These are phyloP conservation scores for Ceratobasidium sp. DNA, from an alignment of 1,284 basidiomycete species.

Conservation along the genomic window DNA sequence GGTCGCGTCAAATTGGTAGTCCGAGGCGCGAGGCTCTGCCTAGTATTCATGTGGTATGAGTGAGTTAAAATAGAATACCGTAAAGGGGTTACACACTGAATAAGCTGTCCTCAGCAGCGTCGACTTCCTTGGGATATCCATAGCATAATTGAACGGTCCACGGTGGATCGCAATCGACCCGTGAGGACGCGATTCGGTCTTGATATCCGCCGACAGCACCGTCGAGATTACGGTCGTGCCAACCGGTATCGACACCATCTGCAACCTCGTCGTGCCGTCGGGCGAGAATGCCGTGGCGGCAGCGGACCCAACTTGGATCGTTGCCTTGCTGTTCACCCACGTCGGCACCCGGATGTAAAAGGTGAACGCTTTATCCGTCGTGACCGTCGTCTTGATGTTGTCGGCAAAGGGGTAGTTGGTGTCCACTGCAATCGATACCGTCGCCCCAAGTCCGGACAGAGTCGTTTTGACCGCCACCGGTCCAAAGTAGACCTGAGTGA, in stretches of 20 bases:
- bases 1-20: slow-evolving; percentile 65
- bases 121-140: slow-evolving; percentile 61
- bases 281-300: slow-evolving; percentile 57
- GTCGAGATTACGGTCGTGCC: slow-evolving; percentile 62
- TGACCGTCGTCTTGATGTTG: slow-evolving; percentile 62
- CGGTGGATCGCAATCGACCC: slow-evolving; percentile 66
- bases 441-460: slow-evolving; percentile 58
- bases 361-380: slow-evolving; percentile 62
- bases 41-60: slow-evolving; percentile 58
- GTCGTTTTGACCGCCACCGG: slow-evolving; percentile 62
- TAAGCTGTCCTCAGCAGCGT: slow-evolving; percentile 53
- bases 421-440: slow-evolving; percentile 59
- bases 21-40: slow-evolving; percentile 62
- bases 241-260: slow-evolving; percentile 59
- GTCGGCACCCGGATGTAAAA: slow-evolving; percentile 67
- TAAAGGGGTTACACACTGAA: not conserved
- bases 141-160: slow-evolving; percentile 67
- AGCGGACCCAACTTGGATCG: slow-evolving; percentile 62
- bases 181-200: slow-evolving; percentile 64
- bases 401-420: slow-evolving; percentile 70
- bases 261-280: slow-evolving; percentile 59
- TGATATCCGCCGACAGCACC: slow-evolving; percentile 63
- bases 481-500: slow-evolving; percentile 68
- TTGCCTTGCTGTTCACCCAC: slow-evolving; percentile 63
- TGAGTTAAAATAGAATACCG: not conserved